Base-by-base conservation (phyloP, 306 rosid species). In the Senna tora region DNA sequence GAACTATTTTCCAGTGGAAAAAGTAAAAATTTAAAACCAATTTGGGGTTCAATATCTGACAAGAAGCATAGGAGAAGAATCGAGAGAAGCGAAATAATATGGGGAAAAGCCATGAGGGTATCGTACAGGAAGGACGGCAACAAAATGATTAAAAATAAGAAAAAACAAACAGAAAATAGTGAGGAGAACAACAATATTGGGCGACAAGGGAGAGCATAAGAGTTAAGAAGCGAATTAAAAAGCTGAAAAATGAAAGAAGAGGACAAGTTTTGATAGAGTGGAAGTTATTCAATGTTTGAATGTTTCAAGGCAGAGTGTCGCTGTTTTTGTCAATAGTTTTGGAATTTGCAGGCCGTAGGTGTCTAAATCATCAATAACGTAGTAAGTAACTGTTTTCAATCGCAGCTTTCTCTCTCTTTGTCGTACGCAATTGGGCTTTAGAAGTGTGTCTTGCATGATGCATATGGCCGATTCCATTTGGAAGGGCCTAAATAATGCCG, bases 41-140 rank as follows among this genome's bases (percentile, higher is more conserved):
- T 71, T 61, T 9, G 46, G 41, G 66, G 72, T 60, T 66, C 47
- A 36, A 42, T 47, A 9, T 58, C 7, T 34, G 54, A 70, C 65
- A 83, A 42, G 50, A 0, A n/a, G 22, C 55, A 50, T 17, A 38
- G 77, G 36, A 36, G 67, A 80, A 60, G 80, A 67, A 75, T 60
- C 22, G 20, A 73, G 65, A 57, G 39, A 30, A 69, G 58, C 67
- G 45, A 64, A 65, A 9, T 65, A 21, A 61, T 76, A 58, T 42
- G 10, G 81, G 76, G 79, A 79, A 86, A 79, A 28, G 72, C 79
- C 81, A 78, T 62, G 65, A 81, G 47, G 45, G 32, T 17, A 19
- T 36, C 32, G 30, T 65, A 38, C n/a, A 66, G 28, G 69, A 66
- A 64, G 77, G 73, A 59, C 54, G 75, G 73, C 41, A 28, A 46